A percentile compares a stretch with the other conserved stretches of the same genome.
These are phyloP conservation scores for Chenopodium quinoa DNA, from an alignment of 148 eudicot genomes.

Conservation along the genomic window DNA sequence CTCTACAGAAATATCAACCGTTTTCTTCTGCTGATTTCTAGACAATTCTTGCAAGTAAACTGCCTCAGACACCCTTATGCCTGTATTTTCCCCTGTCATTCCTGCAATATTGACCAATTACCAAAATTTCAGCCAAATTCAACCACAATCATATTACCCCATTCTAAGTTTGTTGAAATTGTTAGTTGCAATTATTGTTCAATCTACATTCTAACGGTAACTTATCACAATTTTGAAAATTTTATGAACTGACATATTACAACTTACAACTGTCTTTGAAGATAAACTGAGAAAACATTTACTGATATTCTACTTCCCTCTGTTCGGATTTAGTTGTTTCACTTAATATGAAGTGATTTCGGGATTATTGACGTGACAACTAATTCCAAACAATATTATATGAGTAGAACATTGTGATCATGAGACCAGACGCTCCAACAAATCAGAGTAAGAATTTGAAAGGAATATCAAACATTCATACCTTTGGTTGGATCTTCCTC, in stretches of 20 bases:
- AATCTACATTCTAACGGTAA: background rate
- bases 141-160: background rate
- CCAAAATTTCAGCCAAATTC: background rate
- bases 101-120: background rate
- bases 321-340: background rate
- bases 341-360: too few species aligned
- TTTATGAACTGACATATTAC: background rate
- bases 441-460: background rate
- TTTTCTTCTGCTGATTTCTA: conserved; percentile 27
- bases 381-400: background rate
- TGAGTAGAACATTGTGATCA: background rate
- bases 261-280: background rate
- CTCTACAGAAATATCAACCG: conserved; percentile 30
- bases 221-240: background rate
- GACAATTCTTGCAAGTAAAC: conserved; percentile 37
- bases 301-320: background rate
- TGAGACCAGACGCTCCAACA: background rate
- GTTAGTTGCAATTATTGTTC: background rate
- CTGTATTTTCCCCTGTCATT: conserved; percentile 6
- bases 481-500: background rate
- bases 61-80: conserved; percentile 23
- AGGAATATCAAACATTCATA: background rate
- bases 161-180: background rate
- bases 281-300: background rate
- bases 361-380: too few species aligned